Conservation (phyloP, 306 rosid species). For the Vigna radiata region DNA sequence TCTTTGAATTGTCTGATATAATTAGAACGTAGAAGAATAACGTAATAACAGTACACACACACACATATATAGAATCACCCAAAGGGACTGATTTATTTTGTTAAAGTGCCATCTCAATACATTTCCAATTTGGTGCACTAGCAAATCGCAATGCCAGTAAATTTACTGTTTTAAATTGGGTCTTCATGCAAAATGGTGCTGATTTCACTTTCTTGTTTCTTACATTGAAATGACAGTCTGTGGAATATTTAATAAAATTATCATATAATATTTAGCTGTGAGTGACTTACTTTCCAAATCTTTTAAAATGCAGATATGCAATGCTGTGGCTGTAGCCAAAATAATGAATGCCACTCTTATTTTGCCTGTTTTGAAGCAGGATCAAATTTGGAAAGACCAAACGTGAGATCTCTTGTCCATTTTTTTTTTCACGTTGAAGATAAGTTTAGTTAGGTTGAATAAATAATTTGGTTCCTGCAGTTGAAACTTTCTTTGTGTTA, state of each 20-base stretch:
- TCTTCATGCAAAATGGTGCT: slow-evolving; percentile 35
- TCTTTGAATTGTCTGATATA: slow-evolving; percentile 21
- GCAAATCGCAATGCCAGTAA: slow-evolving; percentile 24
- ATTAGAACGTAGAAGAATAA: background rate
- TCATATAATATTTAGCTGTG: slow-evolving; percentile 28
- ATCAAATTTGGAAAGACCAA: slow-evolving; percentile 99
- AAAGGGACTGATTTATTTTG: slow-evolving; percentile 11
- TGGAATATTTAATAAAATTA: background rate
- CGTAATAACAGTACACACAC: background rate
- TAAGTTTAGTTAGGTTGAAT: slow-evolving; percentile 25
- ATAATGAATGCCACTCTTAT: slow-evolving; percentile 97
- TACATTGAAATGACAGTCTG: slow-evolving; percentile 5
- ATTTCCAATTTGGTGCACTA: slow-evolving; percentile 31
- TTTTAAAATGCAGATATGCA: slow-evolving; percentile 85
- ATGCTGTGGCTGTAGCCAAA: slow-evolving; percentile 99
- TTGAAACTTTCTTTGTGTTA: background rate
- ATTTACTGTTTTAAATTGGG: slow-evolving; percentile 27
- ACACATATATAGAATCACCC: slow-evolving; percentile 31
- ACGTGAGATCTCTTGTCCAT: slow-evolving; percentile 71
- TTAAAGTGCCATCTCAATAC: slow-evolving; percentile 1
- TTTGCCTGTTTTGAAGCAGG: slow-evolving; percentile 97
- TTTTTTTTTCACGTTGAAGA: slow-evolving; percentile 8
- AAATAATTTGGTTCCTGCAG: background rate
- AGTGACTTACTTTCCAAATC: slow-evolving; percentile 32
- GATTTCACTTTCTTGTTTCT: slow-evolving; percentile 1